These are phyloP conservation scores for Anthostomella pinea DNA, from an alignment of 2,329 filamentous ascomycete species.

Conservation along the genomic window DNA sequence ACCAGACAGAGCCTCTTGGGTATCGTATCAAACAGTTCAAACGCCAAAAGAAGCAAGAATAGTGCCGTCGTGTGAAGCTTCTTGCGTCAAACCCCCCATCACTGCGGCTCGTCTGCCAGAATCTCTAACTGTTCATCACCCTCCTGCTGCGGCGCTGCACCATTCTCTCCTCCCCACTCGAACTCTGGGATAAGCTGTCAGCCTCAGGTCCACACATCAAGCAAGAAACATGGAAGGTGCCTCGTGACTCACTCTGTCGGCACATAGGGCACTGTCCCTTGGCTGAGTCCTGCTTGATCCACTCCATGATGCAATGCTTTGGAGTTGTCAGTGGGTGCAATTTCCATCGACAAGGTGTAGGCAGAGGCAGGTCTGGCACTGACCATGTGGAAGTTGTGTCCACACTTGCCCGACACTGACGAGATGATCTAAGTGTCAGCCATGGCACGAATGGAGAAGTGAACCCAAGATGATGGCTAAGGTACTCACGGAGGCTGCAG, in stretches of 20 bases:
- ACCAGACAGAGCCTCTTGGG: too few species aligned
- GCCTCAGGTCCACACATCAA: slow-evolving; percentile 6
- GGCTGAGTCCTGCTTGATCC: slow-evolving; percentile 92
- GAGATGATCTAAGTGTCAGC: slow-evolving; percentile 1
- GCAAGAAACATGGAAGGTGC: neutral
- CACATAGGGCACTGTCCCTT: slow-evolving; percentile 98
- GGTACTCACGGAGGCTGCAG: slow-evolving; percentile 83
- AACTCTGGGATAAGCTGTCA: slow-evolving; percentile 25
- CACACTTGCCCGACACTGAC: slow-evolving; percentile 92
- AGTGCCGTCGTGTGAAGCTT: too few species aligned
- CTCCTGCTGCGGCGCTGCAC: slow-evolving; percentile 15
- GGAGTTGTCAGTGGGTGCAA: slow-evolving; percentile 16
- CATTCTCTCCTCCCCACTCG: slow-evolving; percentile 28
- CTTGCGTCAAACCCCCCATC: too few species aligned
- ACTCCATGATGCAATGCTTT: slow-evolving; percentile 91
- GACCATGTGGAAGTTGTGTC: slow-evolving; percentile 97
- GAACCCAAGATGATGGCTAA: slow-evolving; percentile 17
- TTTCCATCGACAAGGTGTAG: neutral
- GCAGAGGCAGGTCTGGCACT: slow-evolving; percentile 54
- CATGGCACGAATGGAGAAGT: neutral
- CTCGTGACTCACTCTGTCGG: slow-evolving; percentile 68
- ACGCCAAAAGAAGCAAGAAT: too few species aligned
- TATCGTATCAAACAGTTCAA: too few species aligned
- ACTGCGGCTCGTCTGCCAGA: slow-evolving; percentile 12
- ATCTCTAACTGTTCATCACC: slow-evolving; percentile 17